These are phyloP conservation scores for Telopea speciosissima DNA, from an alignment of 177 flowering plant species.

Conservation along the genomic window DNA sequence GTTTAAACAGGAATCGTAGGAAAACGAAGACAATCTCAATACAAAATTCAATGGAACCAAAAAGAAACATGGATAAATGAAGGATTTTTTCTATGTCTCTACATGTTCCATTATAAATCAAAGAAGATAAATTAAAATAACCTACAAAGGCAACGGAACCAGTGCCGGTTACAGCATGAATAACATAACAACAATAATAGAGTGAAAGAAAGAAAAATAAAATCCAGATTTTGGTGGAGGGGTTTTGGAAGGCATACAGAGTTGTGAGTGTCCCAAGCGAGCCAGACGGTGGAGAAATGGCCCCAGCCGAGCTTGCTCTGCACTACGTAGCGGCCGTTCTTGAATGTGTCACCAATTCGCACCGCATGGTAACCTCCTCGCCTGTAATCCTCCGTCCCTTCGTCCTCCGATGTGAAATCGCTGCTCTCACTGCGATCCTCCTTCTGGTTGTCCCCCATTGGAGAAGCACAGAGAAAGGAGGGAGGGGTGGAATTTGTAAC, in stretches of 20 bases:
- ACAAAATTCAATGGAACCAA: neutral
- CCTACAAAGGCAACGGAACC: neutral
- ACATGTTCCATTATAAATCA: neutral
- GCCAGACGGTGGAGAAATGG: constrained; percentile 10
- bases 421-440: constrained; percentile 4
- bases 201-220: neutral
- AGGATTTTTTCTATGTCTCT: neutral
- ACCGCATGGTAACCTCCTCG: constrained; percentile 2
- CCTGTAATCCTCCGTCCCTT: neutral
- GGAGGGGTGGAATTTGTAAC: neutral
- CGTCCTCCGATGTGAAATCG: neutral
- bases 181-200: too few species aligned
- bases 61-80: neutral
- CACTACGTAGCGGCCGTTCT: neutral
- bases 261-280: constrained; percentile 2
- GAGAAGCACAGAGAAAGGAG: neutral
- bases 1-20: neutral
- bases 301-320: constrained; percentile 9
- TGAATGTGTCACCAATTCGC: neutral
- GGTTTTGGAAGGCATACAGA: neutral
- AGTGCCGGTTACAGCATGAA: neutral
- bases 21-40: neutral
- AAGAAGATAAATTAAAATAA: neutral
- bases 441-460: neutral
- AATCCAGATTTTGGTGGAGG: neutral